phyloP scores from a whole-genome alignment of 2,329 filamentous ascomycete genomes.

The Arthrinium phaeospermum region DNA sequence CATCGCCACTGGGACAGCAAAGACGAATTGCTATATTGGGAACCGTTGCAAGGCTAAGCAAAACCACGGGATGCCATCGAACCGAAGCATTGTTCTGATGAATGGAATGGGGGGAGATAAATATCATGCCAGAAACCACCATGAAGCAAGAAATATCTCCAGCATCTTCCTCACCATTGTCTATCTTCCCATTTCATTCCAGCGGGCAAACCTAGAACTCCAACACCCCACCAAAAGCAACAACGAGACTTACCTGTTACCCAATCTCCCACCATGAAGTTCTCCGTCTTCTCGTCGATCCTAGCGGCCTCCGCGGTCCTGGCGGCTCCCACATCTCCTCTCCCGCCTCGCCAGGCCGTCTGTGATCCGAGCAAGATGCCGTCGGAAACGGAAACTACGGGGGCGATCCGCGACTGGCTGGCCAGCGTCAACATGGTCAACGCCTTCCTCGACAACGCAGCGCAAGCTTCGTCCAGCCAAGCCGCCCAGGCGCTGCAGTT shows the following conservation, averaged over 20 bases:
- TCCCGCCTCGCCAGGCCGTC: background rate
- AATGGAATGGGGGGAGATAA: background rate
- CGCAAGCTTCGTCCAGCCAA: background rate
- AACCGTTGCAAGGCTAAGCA: background rate
- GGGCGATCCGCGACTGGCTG: background rate
- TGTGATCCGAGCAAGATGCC: background rate
- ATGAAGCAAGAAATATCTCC: too few relatives aligned
- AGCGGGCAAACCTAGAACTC: background rate
- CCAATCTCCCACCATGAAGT: background rate
- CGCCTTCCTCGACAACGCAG: constrained; percentile 4
- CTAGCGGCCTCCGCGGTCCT: background rate
- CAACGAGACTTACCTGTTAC: background rate
- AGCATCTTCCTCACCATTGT: background rate
- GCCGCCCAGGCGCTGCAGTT: constrained; percentile 2
- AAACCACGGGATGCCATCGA: background rate
- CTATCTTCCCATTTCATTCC: background rate
- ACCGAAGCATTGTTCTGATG: too few relatives aligned
- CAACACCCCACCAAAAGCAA: background rate
- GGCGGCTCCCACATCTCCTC: background rate
- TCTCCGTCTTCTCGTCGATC: background rate
- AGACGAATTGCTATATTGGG: background rate
- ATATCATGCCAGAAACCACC: background rate
- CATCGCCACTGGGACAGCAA: background rate
- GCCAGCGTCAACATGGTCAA: constrained; percentile 2
- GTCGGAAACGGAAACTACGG: background rate